Conservation (phyloP, 2,329 filamentous ascomycete species). For the Microsporum ferrugineum region DNA sequence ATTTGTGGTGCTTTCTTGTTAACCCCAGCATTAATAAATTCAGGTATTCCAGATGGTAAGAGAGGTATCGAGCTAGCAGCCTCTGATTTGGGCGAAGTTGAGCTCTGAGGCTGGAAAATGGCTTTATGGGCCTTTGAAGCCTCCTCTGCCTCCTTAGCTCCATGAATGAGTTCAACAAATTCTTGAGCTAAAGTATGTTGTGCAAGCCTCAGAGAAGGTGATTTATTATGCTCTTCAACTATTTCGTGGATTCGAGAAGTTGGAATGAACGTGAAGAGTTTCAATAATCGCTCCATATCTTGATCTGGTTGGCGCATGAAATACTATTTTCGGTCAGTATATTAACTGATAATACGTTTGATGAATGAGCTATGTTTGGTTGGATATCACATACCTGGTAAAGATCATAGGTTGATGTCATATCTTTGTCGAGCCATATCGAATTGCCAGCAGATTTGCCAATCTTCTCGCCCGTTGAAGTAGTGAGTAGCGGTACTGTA, state of each 20-base stretch:
- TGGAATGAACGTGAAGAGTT: slow-evolving; percentile 82
- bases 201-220: slow-evolving; percentile 62
- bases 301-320: slow-evolving; percentile 73
- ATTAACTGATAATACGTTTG: neutral
- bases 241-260: slow-evolving; percentile 52
- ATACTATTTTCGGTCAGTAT: slow-evolving; percentile 45
- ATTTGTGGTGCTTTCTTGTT: neutral
- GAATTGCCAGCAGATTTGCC: slow-evolving; percentile 93
- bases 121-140: slow-evolving; percentile 48
- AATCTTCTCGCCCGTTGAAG: slow-evolving; percentile 75
- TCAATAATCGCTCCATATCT: slow-evolving; percentile 70
- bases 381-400: slow-evolving; percentile 48
- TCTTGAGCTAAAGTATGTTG: slow-evolving; percentile 78
- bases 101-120: slow-evolving; percentile 31
- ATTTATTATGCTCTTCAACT: slow-evolving; percentile 55
- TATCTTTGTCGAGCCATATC: slow-evolving; percentile 74
- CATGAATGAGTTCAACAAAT: slow-evolving; percentile 69
- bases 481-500: slow-evolving; percentile 81
- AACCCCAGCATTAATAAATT: neutral
- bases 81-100: slow-evolving; percentile 14
- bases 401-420: slow-evolving; percentile 73
- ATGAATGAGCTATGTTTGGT: neutral
- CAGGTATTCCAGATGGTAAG: slow-evolving; percentile 16
- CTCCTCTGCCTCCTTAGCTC: slow-evolving; percentile 49
- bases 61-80: neutral